Base-by-base conservation (phyloP, 306 rosid species). In the Arachis stenosperma region DNA sequence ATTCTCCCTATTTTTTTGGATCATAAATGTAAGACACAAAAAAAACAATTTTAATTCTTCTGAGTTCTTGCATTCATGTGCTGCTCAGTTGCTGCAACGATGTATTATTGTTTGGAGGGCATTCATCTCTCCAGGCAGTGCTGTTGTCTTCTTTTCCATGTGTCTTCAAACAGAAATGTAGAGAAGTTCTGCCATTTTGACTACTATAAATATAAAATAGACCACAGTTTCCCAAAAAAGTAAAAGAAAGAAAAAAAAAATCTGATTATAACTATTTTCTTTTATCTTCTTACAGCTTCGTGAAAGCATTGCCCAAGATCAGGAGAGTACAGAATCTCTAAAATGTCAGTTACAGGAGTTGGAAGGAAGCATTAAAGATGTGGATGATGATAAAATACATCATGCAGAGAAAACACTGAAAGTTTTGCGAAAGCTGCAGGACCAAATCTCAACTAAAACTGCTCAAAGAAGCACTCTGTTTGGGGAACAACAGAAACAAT, bases 291-390 rank as follows among this genome's bases (percentile, higher is more conserved):
- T 84, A 30, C 78, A 93, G 98, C 94, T 86, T 46, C 93, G 98
- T 66, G 96, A 91, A 85, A 84, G 92, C 88, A 88, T 94, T 71
- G 73, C 82, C 76, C 90, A 91, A 33, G 97, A 88, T 88, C 88
- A 89, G 66, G 95, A 91, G 84, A 88, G 81, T 82, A 83, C 88
- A 65, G 88, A 89, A 76, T 74, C 87, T 44, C 64, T 83, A 61
- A 81, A 84, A 78, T 70, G 63, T 61, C 92, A 89, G 78, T 81
- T 91, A 78, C 81, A 85, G 60, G 91, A 89, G 73, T 79, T 93
- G 82, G 97, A 88, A 65, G 88, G 75, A 63, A 86, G 81, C 81
- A 83, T 91, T 61, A 76, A 77, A 76, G 84, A 86, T 67, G 40
- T 91, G 74, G n/a, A n/a, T n/a, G 88, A 89, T 67, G 39, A 77